A percentile compares a stretch with the other conserved stretches of the same genome.
These are phyloP conservation scores for Ogataea trehaloabstinens DNA, from an alignment of 805 yeast genomes.

Conservation along the genomic window DNA sequence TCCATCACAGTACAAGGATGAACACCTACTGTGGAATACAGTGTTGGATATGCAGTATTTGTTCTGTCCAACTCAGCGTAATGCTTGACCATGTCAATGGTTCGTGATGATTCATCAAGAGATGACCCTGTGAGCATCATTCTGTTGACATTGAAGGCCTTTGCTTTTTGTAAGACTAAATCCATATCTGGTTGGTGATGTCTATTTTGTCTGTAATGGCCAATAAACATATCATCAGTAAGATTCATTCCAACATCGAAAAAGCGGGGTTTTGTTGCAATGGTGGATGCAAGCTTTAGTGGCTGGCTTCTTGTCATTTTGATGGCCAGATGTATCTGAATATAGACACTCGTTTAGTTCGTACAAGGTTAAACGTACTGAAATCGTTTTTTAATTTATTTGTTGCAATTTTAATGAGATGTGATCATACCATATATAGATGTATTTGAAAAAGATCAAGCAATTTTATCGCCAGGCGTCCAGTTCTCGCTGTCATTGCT, in stretches of 20 bases:
- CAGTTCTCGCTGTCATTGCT: too few relatives aligned
- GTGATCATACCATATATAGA: too few relatives aligned
- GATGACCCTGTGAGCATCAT: slow-evolving; percentile 85
- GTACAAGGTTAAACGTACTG: too few relatives aligned
- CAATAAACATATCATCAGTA: slow-evolving; percentile 86
- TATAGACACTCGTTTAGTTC: too few relatives aligned
- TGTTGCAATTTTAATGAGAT: too few relatives aligned
- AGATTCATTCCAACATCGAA: slow-evolving; percentile 58
- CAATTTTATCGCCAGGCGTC: too few relatives aligned
- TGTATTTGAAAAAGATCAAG: too few relatives aligned
- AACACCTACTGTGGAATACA: slow-evolving; percentile 82
- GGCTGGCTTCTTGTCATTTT: not conserved
- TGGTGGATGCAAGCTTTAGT: slow-evolving; percentile 4
- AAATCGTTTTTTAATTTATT: too few relatives aligned
- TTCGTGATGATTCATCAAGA: slow-evolving; percentile 60
- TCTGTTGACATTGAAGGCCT: slow-evolving; percentile 57
- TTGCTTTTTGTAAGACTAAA: slow-evolving; percentile 66
- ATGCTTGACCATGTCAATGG: slow-evolving; percentile 50
- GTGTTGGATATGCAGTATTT: slow-evolving; percentile 25
- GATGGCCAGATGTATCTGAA: too few relatives aligned
- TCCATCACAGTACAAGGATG: slow-evolving; percentile 88
- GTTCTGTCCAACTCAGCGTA: slow-evolving; percentile 13
- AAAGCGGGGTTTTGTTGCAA: slow-evolving; percentile 33
- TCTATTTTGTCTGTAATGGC: slow-evolving; percentile 64
- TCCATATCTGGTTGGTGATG: slow-evolving; percentile 67